These are phyloP conservation scores for Limonomyces culmigenus DNA, from an alignment of 1,284 basidiomycete genomes.

Conservation along the genomic window DNA sequence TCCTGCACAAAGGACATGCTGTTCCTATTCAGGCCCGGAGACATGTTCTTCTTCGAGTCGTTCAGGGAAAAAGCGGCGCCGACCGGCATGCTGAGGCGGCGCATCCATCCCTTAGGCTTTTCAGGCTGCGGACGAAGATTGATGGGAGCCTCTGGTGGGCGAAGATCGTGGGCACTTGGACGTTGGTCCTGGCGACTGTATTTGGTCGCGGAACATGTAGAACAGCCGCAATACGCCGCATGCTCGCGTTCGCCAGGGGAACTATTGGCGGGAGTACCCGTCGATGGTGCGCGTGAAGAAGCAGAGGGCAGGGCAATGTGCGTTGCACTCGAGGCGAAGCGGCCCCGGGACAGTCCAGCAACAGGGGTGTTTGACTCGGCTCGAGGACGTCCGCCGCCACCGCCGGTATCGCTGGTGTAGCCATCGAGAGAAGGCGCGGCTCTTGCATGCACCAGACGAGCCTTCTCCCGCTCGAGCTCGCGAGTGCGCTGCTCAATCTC, in stretches of 20 bases:
- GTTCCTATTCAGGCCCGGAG: not conserved
- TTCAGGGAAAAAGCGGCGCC: conserved; percentile 30
- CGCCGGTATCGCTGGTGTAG: conserved; percentile 5
- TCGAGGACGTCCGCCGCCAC: conserved; percentile 6
- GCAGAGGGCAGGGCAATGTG: conserved; percentile 23
- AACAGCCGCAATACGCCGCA: conserved; percentile 44
- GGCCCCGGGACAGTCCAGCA: conserved; percentile 8
- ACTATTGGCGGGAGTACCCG: conserved; percentile 4
- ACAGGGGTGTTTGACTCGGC: conserved; percentile 7
- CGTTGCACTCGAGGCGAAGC: conserved; percentile 26
- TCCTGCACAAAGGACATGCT: not conserved
- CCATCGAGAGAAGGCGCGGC: conserved; percentile 13
- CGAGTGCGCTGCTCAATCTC: conserved; percentile 34
- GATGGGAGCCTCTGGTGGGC: conserved; percentile 24
- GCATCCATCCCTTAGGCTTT: conserved; percentile 57
- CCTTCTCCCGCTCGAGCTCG: conserved; percentile 18
- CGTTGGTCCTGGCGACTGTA: conserved; percentile 18
- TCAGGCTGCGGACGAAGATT: conserved; percentile 27
- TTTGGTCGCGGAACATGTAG: conserved; percentile 33
- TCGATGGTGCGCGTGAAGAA: conserved; percentile 7
- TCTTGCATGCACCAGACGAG: conserved; percentile 8
- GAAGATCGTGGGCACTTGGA: conserved; percentile 19
- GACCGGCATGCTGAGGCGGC: conserved; percentile 59
- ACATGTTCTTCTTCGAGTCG: conserved; percentile 14
- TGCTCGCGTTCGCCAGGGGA: conserved; percentile 20